Conservation (phyloP, 352 stramenopile genomes). For the Elongisporangium undulatum region DNA sequence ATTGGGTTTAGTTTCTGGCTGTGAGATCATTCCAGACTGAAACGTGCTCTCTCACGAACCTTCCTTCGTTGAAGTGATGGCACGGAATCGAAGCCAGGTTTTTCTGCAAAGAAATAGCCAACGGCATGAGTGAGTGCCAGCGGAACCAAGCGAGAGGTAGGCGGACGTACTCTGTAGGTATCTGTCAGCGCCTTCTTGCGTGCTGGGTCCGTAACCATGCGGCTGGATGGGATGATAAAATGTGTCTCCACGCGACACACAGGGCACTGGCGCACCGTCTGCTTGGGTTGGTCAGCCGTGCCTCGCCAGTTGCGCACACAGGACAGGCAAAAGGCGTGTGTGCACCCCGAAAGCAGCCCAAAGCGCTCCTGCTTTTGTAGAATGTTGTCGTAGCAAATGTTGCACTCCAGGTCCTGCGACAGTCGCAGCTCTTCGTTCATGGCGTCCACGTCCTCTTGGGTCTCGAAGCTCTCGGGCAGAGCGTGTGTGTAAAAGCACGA, state of each 20-base stretch:
- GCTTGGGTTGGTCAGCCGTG: slow-evolving; percentile 58
- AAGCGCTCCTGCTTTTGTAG: slow-evolving; percentile 75
- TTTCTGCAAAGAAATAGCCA: slow-evolving; percentile 19
- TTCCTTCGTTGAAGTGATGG: slow-evolving; percentile 79
- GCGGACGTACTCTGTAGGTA: slow-evolving; percentile 52
- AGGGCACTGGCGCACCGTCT: slow-evolving; percentile 74
- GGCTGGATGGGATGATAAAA: slow-evolving; percentile 82
- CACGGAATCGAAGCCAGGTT: slow-evolving; percentile 77
- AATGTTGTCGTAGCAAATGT: slow-evolving; percentile 84
- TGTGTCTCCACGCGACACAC: slow-evolving; percentile 74
- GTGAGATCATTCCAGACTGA: neutral
- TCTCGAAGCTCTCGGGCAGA: slow-evolving; percentile 33
- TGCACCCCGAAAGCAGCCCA: slow-evolving; percentile 75
- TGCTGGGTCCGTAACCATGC: slow-evolving; percentile 60
- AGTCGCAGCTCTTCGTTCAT: slow-evolving; percentile 61
- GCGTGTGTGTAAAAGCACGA: slow-evolving; percentile 81
- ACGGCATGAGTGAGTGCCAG: slow-evolving; percentile 5
- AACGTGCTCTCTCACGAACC: slow-evolving; percentile 19
- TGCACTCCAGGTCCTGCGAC: slow-evolving; percentile 73
- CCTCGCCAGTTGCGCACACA: slow-evolving; percentile 80
- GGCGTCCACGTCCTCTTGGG: slow-evolving; percentile 40
- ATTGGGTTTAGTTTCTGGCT: slow-evolving; percentile 7
- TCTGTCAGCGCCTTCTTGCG: slow-evolving; percentile 68
- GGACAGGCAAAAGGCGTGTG: slow-evolving; percentile 77
- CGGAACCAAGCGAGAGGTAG: neutral